Evolutionary conservation across 495 filamentous ascomycete species (phyloP).

Genomic region (Gamarada debralockiae): DNA sequence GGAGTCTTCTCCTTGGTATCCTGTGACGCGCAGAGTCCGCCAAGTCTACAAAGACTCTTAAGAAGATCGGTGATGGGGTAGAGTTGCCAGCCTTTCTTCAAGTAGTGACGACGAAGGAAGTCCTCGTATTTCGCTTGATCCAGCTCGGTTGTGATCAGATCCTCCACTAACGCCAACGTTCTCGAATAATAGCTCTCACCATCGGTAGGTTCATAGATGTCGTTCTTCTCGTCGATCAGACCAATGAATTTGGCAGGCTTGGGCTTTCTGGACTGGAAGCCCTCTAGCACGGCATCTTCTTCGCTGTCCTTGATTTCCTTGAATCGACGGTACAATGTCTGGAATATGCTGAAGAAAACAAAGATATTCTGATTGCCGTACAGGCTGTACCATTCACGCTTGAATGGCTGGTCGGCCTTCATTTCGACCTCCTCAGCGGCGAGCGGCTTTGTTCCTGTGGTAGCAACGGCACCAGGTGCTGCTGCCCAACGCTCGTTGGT

Average conservation of each 20-base stretch:
- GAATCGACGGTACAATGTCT: constrained; percentile 81
- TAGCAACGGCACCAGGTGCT: constrained; percentile 42
- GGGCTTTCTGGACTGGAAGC: constrained; percentile 58
- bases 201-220: constrained; percentile 4
- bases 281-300: constrained; percentile 64
- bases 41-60: constrained; percentile 69
- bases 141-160: constrained; percentile 79
- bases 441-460: constrained; percentile 34
- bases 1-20: constrained; percentile 90
- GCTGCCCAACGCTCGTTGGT: constrained; percentile 53
- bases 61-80: constrained; percentile 88
- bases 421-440: constrained; percentile 53
- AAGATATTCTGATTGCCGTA: constrained; percentile 88
- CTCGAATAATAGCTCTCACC: constrained; percentile 46
- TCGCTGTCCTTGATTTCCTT: constrained; percentile 75
- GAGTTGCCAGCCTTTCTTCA: constrained; percentile 82
- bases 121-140: constrained; percentile 83
- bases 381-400: constrained; percentile 73
- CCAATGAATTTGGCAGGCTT: constrained; percentile 81
- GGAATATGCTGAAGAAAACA: constrained; percentile 89
- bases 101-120: constrained; percentile 80
- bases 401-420: constrained; percentile 75
- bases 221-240: constrained; percentile 46
- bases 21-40: constrained; percentile 65
- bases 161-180: constrained; percentile 65